Evolutionary conservation across 176 grass and related monocot species (phyloP).

Genomic region (Oryza glaberrima): DNA sequence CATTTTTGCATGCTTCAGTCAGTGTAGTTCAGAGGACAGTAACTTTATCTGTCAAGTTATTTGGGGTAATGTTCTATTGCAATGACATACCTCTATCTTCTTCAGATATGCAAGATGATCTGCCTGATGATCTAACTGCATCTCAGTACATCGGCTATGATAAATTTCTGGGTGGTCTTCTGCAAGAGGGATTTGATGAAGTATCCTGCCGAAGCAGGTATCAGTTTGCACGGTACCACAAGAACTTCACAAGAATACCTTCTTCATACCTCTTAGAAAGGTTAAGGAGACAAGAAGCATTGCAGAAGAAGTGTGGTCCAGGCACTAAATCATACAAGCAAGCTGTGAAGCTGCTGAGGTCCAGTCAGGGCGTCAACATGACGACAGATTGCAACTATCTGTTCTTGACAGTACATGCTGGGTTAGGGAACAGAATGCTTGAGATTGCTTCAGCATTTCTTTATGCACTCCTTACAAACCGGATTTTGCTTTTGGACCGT

Average conservation of each 20-base stretch:
- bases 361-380: conserved; percentile 38
- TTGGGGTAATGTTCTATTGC: conserved; percentile 15
- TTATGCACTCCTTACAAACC: conserved; percentile 63
- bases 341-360: conserved; percentile 55
- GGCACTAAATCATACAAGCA: conserved; percentile 60
- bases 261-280: conserved; percentile 67
- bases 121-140: conserved; percentile 40
- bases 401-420: conserved; percentile 53
- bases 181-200: conserved; percentile 71
- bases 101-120: conserved; percentile 48
- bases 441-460: conserved; percentile 70
- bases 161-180: conserved; percentile 66
- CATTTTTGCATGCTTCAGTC: neutral
- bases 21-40: conserved; percentile 3
- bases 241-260: conserved; percentile 43
- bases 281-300: conserved; percentile 73
- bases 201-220: conserved; percentile 75
- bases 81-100: conserved; percentile 15
- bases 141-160: conserved; percentile 46
- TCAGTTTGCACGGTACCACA: conserved; percentile 65
- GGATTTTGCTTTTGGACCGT: conserved; percentile 72
- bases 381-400: conserved; percentile 71
- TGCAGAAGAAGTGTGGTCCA: conserved; percentile 76
- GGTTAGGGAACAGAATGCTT: conserved; percentile 77
- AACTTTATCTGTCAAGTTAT: conserved; percentile 18